A percentile compares a stretch with the other conserved stretches of the same genome.
Evolutionary conservation across 345 rosid species (phyloP).

Genomic region (Nephelium lappaceum): DNA sequence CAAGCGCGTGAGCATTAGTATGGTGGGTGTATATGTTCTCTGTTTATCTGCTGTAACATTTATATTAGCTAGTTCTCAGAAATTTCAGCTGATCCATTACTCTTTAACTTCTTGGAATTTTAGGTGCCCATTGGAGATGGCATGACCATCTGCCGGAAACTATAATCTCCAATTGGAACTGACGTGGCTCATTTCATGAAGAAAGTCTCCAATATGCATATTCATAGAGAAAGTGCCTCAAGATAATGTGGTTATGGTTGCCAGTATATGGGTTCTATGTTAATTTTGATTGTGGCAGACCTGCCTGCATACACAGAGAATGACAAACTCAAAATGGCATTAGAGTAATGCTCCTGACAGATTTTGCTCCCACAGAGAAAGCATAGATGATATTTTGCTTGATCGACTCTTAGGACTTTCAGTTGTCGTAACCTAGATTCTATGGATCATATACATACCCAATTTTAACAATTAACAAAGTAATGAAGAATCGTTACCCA

Average conservation of each 20-base stretch:
- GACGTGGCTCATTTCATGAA: not conserved
- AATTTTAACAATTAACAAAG: not conserved
- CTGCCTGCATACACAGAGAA: not conserved
- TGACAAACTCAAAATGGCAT: not conserved
- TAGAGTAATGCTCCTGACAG: not conserved
- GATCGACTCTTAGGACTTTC: not conserved
- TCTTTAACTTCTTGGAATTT: slow-evolving; percentile 11
- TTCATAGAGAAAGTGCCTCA: not conserved
- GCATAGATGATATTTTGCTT: not conserved
- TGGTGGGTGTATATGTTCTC: slow-evolving; percentile 48
- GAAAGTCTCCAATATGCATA: not conserved
- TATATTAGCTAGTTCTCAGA: not conserved
- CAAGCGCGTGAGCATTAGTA: slow-evolving; percentile 73
- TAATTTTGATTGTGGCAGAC: not conserved
- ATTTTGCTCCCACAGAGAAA: not conserved
- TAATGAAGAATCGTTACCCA: not conserved
- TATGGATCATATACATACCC: not conserved
- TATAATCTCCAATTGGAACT: slow-evolving; percentile 30
- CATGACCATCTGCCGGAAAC: slow-evolving; percentile 80
- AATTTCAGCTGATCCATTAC: not conserved
- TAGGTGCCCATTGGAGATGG: slow-evolving; percentile 96
- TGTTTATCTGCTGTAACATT: not conserved
- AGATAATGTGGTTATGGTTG: not conserved
- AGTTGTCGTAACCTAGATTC: slow-evolving; percentile 1
- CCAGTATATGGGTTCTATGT: not conserved